Evolutionary conservation across 2,329 filamentous ascomycete genomes (phyloP).

Genomic region (Colletotrichum graminicola): DNA sequence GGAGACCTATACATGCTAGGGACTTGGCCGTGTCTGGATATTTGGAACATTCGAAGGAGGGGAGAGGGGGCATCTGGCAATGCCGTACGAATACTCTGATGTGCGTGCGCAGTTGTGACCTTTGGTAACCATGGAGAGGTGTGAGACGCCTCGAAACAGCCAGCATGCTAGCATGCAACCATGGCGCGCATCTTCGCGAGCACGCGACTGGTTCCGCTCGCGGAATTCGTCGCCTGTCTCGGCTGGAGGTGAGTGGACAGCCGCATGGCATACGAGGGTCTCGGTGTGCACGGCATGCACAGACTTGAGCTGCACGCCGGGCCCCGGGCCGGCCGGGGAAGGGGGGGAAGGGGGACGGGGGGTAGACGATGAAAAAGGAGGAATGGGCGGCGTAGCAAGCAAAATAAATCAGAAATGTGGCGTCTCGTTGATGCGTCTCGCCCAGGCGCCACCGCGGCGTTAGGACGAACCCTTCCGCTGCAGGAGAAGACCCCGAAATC

Average conservation of each 20-base stretch:
- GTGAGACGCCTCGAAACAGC: not conserved
- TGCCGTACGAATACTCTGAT: not conserved
- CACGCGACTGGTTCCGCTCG: not conserved
- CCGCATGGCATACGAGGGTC: constrained; percentile 19
- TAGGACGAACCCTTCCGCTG: constrained; percentile 20
- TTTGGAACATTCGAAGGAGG: not conserved
- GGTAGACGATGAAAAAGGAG: constrained; percentile 5
- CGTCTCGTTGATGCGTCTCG: constrained; percentile 18
- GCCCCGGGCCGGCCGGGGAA: constrained; percentile 22
- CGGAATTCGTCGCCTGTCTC: constrained; percentile 8
- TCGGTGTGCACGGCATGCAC: constrained; percentile 37
- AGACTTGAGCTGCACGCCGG: constrained; percentile 22
- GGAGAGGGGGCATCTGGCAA: not conserved
- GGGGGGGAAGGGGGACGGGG: not conserved
- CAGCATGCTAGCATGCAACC: not conserved
- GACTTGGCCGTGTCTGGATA: constrained; percentile 11
- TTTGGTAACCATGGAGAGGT: not conserved
- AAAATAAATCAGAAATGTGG: not conserved
- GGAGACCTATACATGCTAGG: constrained; percentile 7
- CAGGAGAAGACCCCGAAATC: not conserved
- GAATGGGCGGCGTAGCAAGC: constrained; percentile 16
- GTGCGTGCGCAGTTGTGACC: not conserved
- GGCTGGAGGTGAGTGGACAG: constrained; percentile 4
- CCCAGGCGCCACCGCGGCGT: constrained; percentile 19
- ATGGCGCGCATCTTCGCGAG: not conserved